Conservation (phyloP, 306 rosid genomes). For the Prunus davidiana region DNA sequence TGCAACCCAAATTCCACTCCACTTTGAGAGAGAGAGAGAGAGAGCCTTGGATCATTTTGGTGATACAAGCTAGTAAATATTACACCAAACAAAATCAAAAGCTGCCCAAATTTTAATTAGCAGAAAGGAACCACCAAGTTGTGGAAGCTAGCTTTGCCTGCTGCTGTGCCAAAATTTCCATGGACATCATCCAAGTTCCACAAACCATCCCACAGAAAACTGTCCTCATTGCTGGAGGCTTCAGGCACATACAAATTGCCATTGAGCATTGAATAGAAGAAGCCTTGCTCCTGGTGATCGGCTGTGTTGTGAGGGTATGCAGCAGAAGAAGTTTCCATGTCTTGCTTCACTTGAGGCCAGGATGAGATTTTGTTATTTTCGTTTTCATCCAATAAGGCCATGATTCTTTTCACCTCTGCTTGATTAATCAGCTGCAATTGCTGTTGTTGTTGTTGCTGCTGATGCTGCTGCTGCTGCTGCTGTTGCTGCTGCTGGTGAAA, state of each 20-base stretch:
- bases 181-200: conserved; percentile 80
- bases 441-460: conserved; percentile 22
- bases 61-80: background rate
- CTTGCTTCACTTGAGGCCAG: conserved; percentile 46
- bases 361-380: conserved; percentile 27
- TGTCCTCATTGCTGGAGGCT: conserved; percentile 36
- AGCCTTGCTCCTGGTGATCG: conserved; percentile 44
- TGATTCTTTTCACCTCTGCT: conserved; percentile 52
- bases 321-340: conserved; percentile 12
- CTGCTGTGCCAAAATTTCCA: conserved; percentile 35
- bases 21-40: background rate
- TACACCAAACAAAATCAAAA: background rate
- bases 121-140: conserved; percentile 67
- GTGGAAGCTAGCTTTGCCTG: conserved; percentile 42
- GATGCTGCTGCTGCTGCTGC: conserved; percentile 27
- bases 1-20: conserved; percentile 34
- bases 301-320: conserved; percentile 33
- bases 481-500: conserved; percentile 55
- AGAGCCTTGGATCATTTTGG: background rate
- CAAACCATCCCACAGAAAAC: conserved; percentile 53
- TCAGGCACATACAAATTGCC: conserved; percentile 36
- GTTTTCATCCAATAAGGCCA: conserved; percentile 57
- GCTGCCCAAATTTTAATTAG: background rate
- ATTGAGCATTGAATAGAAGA: conserved; percentile 41
- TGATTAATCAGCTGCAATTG: conserved; percentile 34